Evolutionary conservation across 2,329 filamentous ascomycete species (phyloP).

Genomic region (Fusarium protoensiforme): DNA sequence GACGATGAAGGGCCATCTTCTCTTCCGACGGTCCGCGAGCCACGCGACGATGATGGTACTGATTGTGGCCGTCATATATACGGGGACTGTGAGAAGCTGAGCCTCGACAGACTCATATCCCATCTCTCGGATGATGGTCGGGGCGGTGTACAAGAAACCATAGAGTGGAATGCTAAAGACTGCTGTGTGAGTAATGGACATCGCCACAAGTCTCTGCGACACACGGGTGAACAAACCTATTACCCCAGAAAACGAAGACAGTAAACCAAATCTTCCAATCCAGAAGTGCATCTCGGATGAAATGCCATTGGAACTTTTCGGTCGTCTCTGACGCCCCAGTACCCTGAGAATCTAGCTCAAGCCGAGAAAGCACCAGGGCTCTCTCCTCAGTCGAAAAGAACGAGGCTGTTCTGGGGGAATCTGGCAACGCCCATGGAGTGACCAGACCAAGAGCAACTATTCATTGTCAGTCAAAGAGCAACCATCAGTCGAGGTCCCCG

Average conservation of each 20-base stretch:
- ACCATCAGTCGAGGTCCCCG: too few relatives aligned
- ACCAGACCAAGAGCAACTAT: neutral
- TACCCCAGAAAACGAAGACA: conserved; percentile 8
- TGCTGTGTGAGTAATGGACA: neutral
- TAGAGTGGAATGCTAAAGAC: neutral
- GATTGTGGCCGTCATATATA: neutral
- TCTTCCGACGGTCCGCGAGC: neutral
- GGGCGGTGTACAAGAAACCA: conserved; percentile 9
- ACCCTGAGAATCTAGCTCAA: neutral
- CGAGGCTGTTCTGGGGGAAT: neutral
- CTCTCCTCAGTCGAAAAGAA: neutral
- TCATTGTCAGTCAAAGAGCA: neutral
- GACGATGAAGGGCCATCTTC: conserved; percentile 4
- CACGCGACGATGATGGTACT: neutral
- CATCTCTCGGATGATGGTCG: neutral
- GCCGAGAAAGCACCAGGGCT: neutral
- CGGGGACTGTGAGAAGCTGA: conserved; percentile 9
- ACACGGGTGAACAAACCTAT: neutral
- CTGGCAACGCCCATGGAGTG: neutral
- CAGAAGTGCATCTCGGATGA: neutral
- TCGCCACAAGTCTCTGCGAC: neutral
- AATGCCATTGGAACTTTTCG: conserved; percentile 2
- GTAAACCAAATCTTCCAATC: conserved; percentile 18
- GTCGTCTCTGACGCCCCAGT: neutral
- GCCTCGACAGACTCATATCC: conserved; percentile 4